Evolutionary conservation across 2,329 filamentous ascomycete species (phyloP).

Genomic region (Botrytis galanthina): DNA sequence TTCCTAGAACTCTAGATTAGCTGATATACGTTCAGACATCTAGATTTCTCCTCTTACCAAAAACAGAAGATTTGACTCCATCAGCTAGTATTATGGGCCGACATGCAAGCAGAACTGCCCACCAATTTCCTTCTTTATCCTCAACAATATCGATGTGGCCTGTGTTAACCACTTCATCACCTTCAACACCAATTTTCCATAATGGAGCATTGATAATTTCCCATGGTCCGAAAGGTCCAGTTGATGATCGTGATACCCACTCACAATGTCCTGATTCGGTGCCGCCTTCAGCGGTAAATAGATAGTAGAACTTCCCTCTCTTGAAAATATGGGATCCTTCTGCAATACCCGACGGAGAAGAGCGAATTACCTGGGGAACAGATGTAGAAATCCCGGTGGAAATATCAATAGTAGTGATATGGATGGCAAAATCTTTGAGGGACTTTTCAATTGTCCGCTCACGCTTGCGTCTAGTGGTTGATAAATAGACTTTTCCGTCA

Average conservation of each 20-base stretch:
- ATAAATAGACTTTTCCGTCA: constrained; percentile 50
- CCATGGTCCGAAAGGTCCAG: constrained; percentile 13
- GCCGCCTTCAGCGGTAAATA: constrained; percentile 54
- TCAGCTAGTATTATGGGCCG: constrained; percentile 34
- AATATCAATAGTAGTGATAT: constrained; percentile 43
- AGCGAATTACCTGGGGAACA: constrained; percentile 34
- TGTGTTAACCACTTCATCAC: constrained; percentile 41
- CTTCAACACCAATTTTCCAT: constrained; percentile 2
- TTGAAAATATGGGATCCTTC: constrained; percentile 56
- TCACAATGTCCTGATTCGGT: constrained; percentile 47
- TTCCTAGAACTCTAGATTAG: constrained; percentile 43
- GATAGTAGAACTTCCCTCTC: constrained; percentile 52
- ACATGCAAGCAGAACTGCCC: constrained; percentile 49
- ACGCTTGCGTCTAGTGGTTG: constrained; percentile 12
- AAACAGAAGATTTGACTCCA: constrained; percentile 11
- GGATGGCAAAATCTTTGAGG: constrained; percentile 32
- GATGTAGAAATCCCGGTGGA: constrained; percentile 44
- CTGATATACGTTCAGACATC: constrained; percentile 38
- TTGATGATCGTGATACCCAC: constrained; percentile 9
- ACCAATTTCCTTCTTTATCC: constrained; percentile 51
- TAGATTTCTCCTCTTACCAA: constrained; percentile 41
- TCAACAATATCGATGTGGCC: constrained; percentile 58
- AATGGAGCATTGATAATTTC: background rate
- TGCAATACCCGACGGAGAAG: constrained; percentile 49
- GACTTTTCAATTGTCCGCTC: background rate